These are phyloP conservation scores for Lathyrus aphaca DNA, from an alignment of 306 rosid genomes.

Conservation along the genomic window DNA sequence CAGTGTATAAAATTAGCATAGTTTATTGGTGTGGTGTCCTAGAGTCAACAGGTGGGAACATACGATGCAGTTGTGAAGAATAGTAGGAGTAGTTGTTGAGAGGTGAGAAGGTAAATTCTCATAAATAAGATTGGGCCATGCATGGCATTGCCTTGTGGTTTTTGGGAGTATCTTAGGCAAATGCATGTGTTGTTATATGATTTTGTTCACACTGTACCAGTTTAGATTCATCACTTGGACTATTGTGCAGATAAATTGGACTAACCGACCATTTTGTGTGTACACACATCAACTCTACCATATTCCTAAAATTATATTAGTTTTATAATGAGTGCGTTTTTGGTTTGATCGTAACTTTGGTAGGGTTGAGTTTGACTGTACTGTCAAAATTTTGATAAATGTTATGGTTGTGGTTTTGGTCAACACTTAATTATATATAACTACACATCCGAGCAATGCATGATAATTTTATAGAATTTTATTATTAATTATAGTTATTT, in stretches of 20 bases:
- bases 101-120: background rate
- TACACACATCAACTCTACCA: constrained; percentile 1
- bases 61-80: background rate
- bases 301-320: background rate
- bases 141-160: constrained; percentile 30
- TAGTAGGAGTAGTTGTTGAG: background rate
- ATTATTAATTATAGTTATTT: too few species aligned
- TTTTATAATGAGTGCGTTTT: background rate
- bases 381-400: too few species aligned
- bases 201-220: constrained; percentile 16
- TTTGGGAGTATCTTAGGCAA: constrained; percentile 5
- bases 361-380: too few species aligned
- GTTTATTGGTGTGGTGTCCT: background rate
- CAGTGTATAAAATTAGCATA: too few species aligned
- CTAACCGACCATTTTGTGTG: constrained; percentile 48
- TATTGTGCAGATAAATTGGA: constrained; percentile 54
- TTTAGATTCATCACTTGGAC: constrained; percentile 38
- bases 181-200: constrained; percentile 46
- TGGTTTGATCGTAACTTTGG: background rate
- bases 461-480: too few species aligned
- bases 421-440: too few species aligned
- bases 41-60: constrained; percentile 39
- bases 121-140: constrained; percentile 24
- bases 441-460: too few species aligned
- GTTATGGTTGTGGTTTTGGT: too few species aligned